Base-by-base conservation (phyloP, 257 asterid species). In the Cruciata laevipes region DNA sequence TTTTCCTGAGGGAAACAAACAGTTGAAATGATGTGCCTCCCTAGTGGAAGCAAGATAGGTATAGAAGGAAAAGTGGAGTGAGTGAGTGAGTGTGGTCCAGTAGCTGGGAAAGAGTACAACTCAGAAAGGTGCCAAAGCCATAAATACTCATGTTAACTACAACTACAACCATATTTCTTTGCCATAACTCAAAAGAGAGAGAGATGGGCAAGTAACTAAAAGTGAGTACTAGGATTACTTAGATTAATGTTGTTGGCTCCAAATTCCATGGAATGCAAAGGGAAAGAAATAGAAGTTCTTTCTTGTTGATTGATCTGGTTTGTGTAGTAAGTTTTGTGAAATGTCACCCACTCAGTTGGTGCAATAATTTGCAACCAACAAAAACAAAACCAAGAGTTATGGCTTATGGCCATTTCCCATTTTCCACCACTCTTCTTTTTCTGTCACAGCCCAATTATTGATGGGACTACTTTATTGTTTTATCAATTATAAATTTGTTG, bases 81-180 rank as follows among this genome's bases (percentile, higher is more conserved):
- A 58, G 68, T 71, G 61, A 58, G 68, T 73, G 76, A 59, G 57
- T 58, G 72, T 74, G 82, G 83, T 65, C 79, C 80, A 71, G 70
- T 66, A 55, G 70, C 63, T 61, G 20, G 12, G 38, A 61, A 65
- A 24, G 75, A 73, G 72, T 67, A 70, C 71, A 76, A 61, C 64
- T 63, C 65, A 21, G 76, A 75, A 77, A 74, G 82, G 81, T 75
- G 79, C 83, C 79, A 73, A 72, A 33, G 33, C 38, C 66, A 30
- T 60, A 31, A 60, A 60, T 13, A 60, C 24, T 47, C 55, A 47
- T 47, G 55, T 47, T 47, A 47, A 47, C n/a, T 47, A 47, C 55
- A 47, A 16, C 51, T 47, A 47, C 55, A 47, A 47, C 55, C 55
- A 47, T 47, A 3, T 47, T 47, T 47, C 55, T 5, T 47, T 8